A percentile compares a stretch with the other conserved stretches of the same genome.
Conservation (phyloP, 257 asterid genomes). For the Nicotiana paniculata region DNA sequence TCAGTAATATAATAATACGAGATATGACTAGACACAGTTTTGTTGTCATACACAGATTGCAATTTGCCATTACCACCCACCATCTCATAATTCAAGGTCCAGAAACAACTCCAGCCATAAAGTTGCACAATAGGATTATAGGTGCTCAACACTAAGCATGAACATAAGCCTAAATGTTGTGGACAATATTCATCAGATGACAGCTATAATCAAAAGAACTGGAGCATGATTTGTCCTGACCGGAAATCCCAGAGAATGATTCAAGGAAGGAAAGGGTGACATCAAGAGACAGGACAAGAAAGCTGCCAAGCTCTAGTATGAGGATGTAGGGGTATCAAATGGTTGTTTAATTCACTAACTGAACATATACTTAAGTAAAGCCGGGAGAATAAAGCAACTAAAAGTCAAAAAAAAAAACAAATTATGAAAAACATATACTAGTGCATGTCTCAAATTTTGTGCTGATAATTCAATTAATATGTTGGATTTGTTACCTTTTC, state of each 20-base stretch:
- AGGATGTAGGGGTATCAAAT: background rate
- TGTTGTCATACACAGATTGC: background rate
- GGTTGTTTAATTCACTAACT: background rate
- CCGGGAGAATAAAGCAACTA: background rate
- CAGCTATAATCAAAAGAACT: background rate
- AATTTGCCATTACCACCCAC: background rate
- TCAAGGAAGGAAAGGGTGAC: too few relatives aligned
- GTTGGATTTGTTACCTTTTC: too few relatives aligned
- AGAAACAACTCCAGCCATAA: background rate
- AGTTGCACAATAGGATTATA: background rate
- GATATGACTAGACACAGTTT: too few relatives aligned
- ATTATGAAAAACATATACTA: background rate
- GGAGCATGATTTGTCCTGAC: too few relatives aligned
- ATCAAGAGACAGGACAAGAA: too few relatives aligned
- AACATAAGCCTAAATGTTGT: background rate
- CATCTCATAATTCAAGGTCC: background rate
- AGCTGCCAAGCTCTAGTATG: too few relatives aligned
- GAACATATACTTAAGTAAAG: background rate
- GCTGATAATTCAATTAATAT: too few relatives aligned
- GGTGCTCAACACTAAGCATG: background rate
- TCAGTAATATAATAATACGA: too few relatives aligned
- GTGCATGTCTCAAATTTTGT: background rate
- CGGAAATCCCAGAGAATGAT: too few relatives aligned
- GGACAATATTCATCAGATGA: background rate
- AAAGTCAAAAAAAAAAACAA: background rate